Percentiles rank a stretch among this genome's conserved stretches.
Conservation (phyloP, 169 alveolate genomes). For the Cryptosporidium sp. region DNA sequence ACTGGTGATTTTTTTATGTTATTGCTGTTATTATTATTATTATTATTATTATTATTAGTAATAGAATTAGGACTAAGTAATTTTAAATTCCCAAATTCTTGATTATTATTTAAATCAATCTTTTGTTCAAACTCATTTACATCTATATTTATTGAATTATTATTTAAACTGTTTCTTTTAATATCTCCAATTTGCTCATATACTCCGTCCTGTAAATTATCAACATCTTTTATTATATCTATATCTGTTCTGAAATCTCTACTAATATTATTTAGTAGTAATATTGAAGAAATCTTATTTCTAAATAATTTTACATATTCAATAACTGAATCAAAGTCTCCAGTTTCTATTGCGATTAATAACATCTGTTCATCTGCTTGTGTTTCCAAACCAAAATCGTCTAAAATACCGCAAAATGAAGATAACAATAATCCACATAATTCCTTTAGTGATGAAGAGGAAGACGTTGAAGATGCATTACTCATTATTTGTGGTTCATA, state of each 20-base stretch:
- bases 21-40: neutral
- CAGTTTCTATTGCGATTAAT: constrained; percentile 47
- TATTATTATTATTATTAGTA: neutral
- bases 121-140: neutral
- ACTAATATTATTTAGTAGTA: constrained; percentile 21
- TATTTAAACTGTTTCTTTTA: neutral
- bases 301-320: constrained; percentile 52
- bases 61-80: neutral
- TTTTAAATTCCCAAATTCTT: neutral
- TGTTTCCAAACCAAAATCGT: constrained; percentile 54
- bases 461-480: neutral
- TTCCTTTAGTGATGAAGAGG: constrained; percentile 9
- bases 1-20: constrained; percentile 45
- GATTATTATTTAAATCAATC: constrained; percentile 2
- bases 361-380: constrained; percentile 49
- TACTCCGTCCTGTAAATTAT: neutral
- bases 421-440: constrained; percentile 44
- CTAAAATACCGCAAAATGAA: constrained; percentile 69
- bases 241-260: constrained; percentile 1
- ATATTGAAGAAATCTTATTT: constrained; percentile 44
- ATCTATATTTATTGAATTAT: neutral
- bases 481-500: neutral
- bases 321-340: constrained; percentile 35
- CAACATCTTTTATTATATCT: neutral
- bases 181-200: neutral